phyloP scores from a whole-genome alignment of 2,329 filamentous ascomycete species.

The Pseudopyrenochaeta lycopersici region DNA sequence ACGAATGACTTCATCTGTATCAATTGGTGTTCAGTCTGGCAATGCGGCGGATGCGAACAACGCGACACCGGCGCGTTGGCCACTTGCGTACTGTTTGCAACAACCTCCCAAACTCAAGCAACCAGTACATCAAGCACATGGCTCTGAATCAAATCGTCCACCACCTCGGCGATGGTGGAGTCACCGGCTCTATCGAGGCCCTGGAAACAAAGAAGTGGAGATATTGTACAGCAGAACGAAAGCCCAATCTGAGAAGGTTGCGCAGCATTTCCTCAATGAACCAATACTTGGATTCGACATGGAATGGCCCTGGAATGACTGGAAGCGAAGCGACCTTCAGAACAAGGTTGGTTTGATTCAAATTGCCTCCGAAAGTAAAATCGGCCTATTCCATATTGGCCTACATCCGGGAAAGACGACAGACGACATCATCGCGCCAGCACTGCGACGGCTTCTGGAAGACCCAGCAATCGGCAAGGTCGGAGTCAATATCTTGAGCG shows the following conservation, averaged over 20 bases:
- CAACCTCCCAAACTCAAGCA: conserved; percentile 16
- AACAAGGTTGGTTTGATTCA: conserved; percentile 84
- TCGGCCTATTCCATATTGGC: conserved; percentile 84
- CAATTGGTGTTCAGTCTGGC: background rate
- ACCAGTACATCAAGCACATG: conserved; percentile 11
- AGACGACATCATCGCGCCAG: conserved; percentile 72
- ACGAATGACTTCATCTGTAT: background rate
- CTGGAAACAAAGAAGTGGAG: conserved; percentile 63
- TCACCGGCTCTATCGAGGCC: conserved; percentile 71
- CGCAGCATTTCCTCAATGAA: conserved; percentile 72
- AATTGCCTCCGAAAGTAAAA: conserved; percentile 76
- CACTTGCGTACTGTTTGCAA: conserved; percentile 27
- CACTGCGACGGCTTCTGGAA: conserved; percentile 76
- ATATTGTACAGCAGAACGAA: conserved; percentile 81
- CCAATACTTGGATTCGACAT: conserved; percentile 86
- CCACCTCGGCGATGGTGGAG: conserved; percentile 65
- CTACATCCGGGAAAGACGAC: conserved; percentile 54
- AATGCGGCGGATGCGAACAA: background rate
- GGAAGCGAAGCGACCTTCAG: conserved; percentile 61
- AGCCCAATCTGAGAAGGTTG: conserved; percentile 71
- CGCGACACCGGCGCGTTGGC: conserved; percentile 19
- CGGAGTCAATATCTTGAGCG: conserved; percentile 75
- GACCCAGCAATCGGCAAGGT: conserved; percentile 74
- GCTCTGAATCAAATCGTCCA: conserved; percentile 8
- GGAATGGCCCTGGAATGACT: conserved; percentile 74